Evolutionary conservation across 495 filamentous ascomycete species (phyloP).

Genomic region (Trichoderma reesei): DNA sequence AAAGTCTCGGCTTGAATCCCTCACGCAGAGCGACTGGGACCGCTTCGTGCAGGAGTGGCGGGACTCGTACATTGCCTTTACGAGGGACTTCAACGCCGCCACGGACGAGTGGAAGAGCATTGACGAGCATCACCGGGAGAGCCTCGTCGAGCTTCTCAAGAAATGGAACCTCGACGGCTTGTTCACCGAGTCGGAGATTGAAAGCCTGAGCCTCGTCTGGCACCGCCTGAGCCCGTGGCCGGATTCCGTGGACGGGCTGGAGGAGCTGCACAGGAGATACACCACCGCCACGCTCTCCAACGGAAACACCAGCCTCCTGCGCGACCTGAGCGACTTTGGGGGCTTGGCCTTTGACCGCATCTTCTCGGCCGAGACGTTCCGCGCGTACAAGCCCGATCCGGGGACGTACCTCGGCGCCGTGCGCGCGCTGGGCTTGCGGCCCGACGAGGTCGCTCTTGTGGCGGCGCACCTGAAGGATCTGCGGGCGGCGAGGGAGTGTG

Average conservation of each 20-base stretch:
- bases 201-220: slow-evolving; percentile 53
- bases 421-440: slow-evolving; percentile 43
- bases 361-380: slow-evolving; percentile 57
- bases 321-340: slow-evolving; percentile 50
- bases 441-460: slow-evolving; percentile 62
- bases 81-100: slow-evolving; percentile 40
- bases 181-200: slow-evolving; percentile 48
- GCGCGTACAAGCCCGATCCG: slow-evolving; percentile 68
- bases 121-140: slow-evolving; percentile 59
- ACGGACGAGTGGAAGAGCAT: slow-evolving; percentile 39
- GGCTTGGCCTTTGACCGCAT: slow-evolving; percentile 52
- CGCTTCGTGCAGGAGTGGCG: slow-evolving; percentile 60
- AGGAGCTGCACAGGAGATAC: slow-evolving; percentile 43
- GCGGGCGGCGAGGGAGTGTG: slow-evolving; percentile 51
- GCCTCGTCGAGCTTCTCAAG: slow-evolving; percentile 46
- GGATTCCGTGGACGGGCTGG: slow-evolving; percentile 50
- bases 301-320: slow-evolving; percentile 55
- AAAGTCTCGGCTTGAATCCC: slow-evolving; percentile 35
- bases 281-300: slow-evolving; percentile 62
- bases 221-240: slow-evolving; percentile 62
- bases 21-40: slow-evolving; percentile 50
- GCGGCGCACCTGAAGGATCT: slow-evolving; percentile 65
- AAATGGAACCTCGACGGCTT: slow-evolving; percentile 45
- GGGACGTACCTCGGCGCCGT: slow-evolving; percentile 60
- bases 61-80: slow-evolving; percentile 51